These are phyloP conservation scores for Ogataea trehaloabstinens DNA, from an alignment of 805 yeast genomes.

Conservation along the genomic window DNA sequence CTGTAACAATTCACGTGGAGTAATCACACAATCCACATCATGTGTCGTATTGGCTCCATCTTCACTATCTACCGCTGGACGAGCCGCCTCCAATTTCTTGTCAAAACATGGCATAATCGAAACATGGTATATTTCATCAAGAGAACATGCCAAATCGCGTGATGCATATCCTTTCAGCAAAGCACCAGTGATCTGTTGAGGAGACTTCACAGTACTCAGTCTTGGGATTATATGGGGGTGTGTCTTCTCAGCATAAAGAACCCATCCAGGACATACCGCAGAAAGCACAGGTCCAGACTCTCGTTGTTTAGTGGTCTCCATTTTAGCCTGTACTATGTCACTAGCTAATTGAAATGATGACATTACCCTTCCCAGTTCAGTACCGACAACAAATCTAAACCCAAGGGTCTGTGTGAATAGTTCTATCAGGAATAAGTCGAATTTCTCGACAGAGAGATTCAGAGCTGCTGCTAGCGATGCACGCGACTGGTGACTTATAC, in stretches of 20 bases:
- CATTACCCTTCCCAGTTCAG: slow-evolving; percentile 74
- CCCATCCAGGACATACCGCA: slow-evolving; percentile 94
- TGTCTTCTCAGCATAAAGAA: slow-evolving; percentile 91
- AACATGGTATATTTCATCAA: slow-evolving; percentile 62
- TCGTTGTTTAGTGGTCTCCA: slow-evolving; percentile 5
- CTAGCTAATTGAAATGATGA: slow-evolving; percentile 51
- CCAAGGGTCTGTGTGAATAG: slow-evolving; percentile 62
- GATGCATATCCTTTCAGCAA: slow-evolving; percentile 56
- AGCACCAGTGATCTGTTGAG: slow-evolving; percentile 90
- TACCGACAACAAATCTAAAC: slow-evolving; percentile 75
- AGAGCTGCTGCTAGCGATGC: slow-evolving; percentile 76
- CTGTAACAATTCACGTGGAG: slow-evolving; percentile 83
- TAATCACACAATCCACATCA: slow-evolving; percentile 93
- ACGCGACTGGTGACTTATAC: slow-evolving; percentile 83
- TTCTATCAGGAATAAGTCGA: slow-evolving; percentile 60
- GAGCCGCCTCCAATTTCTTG: slow-evolving; percentile 90
- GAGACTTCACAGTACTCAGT: slow-evolving; percentile 75
- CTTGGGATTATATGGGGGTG: slow-evolving; percentile 79
- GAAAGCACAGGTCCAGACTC: slow-evolving; percentile 55
- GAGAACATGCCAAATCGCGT: slow-evolving; percentile 28
- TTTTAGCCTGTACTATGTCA: slow-evolving; percentile 29
- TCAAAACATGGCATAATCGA: slow-evolving; percentile 97
- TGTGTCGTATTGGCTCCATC: slow-evolving; percentile 12
- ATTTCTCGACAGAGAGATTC: slow-evolving; percentile 45
- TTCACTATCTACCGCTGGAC: slow-evolving; percentile 57